phyloP scores from a whole-genome alignment of 257 asterid species.

The Striga asiatica region DNA sequence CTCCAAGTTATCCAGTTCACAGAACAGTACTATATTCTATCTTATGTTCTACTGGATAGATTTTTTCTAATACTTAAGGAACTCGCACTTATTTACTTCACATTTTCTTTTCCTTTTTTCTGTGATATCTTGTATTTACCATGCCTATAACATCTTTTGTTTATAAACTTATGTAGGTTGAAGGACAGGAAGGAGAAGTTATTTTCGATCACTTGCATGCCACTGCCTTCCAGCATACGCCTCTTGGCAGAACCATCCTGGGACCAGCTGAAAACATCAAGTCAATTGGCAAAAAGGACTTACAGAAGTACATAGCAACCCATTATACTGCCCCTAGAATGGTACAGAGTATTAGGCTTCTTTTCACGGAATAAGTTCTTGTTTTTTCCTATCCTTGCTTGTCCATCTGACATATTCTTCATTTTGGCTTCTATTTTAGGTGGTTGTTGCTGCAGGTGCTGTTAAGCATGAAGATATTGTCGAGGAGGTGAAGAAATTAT shows the following conservation, averaged over 20 bases:
- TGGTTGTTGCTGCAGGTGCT: conserved; percentile 69
- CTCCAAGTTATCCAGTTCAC: too few relatives aligned
- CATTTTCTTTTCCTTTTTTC: background rate
- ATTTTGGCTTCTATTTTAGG: conserved; percentile 31
- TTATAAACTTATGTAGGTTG: conserved; percentile 42
- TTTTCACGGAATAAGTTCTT: conserved; percentile 3
- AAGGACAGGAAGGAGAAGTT: conserved; percentile 79
- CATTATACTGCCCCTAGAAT: conserved; percentile 79
- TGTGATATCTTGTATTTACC: background rate
- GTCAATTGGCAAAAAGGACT: conserved; percentile 45
- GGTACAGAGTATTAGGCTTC: conserved; percentile 27
- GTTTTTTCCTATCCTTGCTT: too few relatives aligned
- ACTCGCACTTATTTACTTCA: background rate
- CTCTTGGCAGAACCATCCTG: conserved; percentile 79
- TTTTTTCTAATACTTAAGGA: background rate
- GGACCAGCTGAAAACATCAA: conserved; percentile 76
- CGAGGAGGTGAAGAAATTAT: conserved; percentile 50
- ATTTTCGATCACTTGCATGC: conserved; percentile 91
- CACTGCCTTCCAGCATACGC: conserved; percentile 84
- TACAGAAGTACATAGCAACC: conserved; percentile 55
- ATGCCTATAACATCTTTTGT: background rate
- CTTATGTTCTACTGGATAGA: background rate
- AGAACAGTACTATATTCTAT: too few relatives aligned
- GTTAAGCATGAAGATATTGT: conserved; percentile 82
- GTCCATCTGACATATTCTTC: conserved; percentile 2